Evolutionary conservation across 208 protist genomes (phyloP).

Genomic region (Crithidia expoeki): DNA sequence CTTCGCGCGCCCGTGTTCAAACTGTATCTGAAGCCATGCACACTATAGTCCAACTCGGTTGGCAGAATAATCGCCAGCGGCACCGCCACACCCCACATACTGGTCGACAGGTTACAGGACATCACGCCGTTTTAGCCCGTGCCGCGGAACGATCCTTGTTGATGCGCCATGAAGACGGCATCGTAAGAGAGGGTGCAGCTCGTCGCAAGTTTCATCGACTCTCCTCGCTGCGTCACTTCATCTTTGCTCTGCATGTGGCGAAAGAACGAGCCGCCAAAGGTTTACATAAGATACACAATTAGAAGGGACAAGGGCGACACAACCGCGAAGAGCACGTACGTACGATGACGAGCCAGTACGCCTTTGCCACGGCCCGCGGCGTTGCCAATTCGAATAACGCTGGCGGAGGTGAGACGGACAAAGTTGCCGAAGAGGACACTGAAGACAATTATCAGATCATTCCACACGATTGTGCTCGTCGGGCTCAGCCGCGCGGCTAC

Average conservation of each 20-base stretch:
- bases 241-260: slow-evolving; percentile 32
- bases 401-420: slow-evolving; percentile 26
- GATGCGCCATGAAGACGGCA: slow-evolving; percentile 34
- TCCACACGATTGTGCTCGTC: slow-evolving; percentile 30
- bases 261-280: not conserved
- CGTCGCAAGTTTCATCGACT: slow-evolving; percentile 3
- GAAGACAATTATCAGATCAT: slow-evolving; percentile 35
- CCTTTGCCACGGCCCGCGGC: slow-evolving; percentile 33
- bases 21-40: slow-evolving; percentile 17
- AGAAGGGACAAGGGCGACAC: not conserved
- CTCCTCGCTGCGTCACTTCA: slow-evolving; percentile 25
- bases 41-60: slow-evolving; percentile 11
- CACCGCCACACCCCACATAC: slow-evolving; percentile 42
- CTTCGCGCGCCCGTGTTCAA: slow-evolving; percentile 1
- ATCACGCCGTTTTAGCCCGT: slow-evolving; percentile 25
- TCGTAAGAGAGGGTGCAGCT: slow-evolving; percentile 32
- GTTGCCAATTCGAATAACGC: slow-evolving; percentile 37
- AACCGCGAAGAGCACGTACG: slow-evolving; percentile 15
- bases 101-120: slow-evolving; percentile 8
- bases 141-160: slow-evolving; percentile 41
- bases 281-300: not conserved
- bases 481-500: slow-evolving; percentile 29
- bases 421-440: slow-evolving; percentile 30
- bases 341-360: slow-evolving; percentile 30
- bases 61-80: slow-evolving; percentile 27